Evolutionary conservation across 441 rosid species (phyloP), one percentile per base, ranked within the genome.

Genomic region (Brassica balearica): DNA sequence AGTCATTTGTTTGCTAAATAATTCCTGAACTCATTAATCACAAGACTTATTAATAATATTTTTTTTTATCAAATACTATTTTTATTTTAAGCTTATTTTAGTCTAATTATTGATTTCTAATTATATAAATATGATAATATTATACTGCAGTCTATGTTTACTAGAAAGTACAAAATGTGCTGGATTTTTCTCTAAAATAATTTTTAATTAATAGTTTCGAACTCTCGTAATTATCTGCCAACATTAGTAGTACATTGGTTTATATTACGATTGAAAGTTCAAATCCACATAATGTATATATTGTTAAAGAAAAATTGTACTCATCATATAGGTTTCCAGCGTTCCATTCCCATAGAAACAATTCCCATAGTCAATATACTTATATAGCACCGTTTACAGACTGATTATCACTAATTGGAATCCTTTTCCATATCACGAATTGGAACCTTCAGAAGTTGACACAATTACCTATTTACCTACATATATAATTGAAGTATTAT

Each of bases 261-360:
- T 27, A 34, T 62, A n/a, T 27, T 2, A 29, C 7, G 14, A 23
- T 5, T 8, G 17, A 11, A 2, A 59, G 6, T 22, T 23, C 32
- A 59, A 59, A 59, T 59, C 64, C 64, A 59, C n/a, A 11, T 22
- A 23, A 11, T 60, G 15, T 58, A 58, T 23, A 61, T 61, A 27
- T 27, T 61, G 9, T 12, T 12, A 6, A 25, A n/a, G 17, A 25
- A 12, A 2, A 25, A 25, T 4, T 14, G 15, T 22, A 9, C 14
- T 6, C 65, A 12, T 8, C 65, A 12, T 8, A 12, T 61, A 23
- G 32, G 17, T 12, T 29, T 29, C 19, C 38, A 27, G 20, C 43
- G 43, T 32, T 15, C 23, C 27, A 29, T 48, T 64, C 34, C 51
- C 9, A 20, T 29, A 48, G n/a, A 73, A 29, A 15, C 22, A 69